Base-by-base conservation (phyloP, 306 rosid species). In the Abrus precatorius region DNA sequence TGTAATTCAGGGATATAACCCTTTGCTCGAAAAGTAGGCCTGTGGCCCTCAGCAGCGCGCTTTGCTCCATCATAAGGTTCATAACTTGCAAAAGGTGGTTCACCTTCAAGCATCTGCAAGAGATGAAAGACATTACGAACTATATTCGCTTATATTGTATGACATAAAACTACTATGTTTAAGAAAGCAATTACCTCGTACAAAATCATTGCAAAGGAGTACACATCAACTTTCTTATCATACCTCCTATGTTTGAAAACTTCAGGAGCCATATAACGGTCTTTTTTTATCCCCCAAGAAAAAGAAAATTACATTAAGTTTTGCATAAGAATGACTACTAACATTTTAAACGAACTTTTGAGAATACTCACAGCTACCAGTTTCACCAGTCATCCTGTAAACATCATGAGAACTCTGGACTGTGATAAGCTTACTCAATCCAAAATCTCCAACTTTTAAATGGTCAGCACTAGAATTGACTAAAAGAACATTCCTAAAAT, bases 261-360 rank as follows among this genome's bases (percentile, higher is more conserved):
- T 90, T 94, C 98, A 32, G 98, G 98, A 84, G 98, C 98, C 98
- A 94, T 94, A 81, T 94, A 94, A 54, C 98, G 98, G 84, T 94
- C 98, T 94, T 68, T 86, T 6, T 56, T 79, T 78, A 80, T 72
- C 75, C 80, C 67, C 80, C 75, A 87, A 49, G 75, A 77, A 86
- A 44, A 75, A 77, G 70, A 41, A 77, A 75, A 80, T 52, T 72
- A 54, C 49, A 36, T 65, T 38, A 49, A 79, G 13, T 9, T 80
- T 36, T 63, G 40, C 52, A 72, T 11, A 50, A 20, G 76, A 41
- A 76, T 75, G 32, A 71, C 52, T 27, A 59, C 5, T 54, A 28
- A 63, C 29, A 27, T 57, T 70, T 55, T 32, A 14, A 43, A 53
- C 82, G 29, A 72, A 69, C 52, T 67, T 78, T 47, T 9, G 57